phyloP scores from a whole-genome alignment of 805 yeast species.

The Sugiyamaella mastotermitis region DNA sequence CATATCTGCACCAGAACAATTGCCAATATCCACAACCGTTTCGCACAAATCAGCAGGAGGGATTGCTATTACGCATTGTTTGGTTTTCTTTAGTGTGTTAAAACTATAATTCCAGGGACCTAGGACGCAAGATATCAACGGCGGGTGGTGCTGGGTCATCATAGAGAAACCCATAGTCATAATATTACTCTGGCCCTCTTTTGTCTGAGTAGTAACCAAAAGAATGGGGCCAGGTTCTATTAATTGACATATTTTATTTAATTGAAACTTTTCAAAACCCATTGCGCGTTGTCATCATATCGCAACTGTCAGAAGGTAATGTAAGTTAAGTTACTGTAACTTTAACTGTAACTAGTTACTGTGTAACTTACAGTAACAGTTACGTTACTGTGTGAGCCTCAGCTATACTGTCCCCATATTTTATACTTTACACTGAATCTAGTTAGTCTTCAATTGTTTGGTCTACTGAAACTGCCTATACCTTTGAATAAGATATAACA shows the following conservation, averaged over 20 bases:
- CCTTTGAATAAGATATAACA: no score
- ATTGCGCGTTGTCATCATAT: no score
- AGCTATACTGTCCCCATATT: no score
- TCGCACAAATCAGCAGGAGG: conserved; percentile 8
- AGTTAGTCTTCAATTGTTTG: no score
- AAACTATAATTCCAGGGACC: conserved; percentile 14
- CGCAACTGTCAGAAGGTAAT: no score
- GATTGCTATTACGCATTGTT: conserved; percentile 12
- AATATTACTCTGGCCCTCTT: conserved; percentile 4
- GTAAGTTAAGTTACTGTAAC: no score
- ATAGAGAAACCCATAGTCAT: conserved; percentile 16
- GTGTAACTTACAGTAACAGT: no score
- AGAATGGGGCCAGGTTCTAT: conserved; percentile 15
- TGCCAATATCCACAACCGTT: conserved; percentile 13
- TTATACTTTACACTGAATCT: no score
- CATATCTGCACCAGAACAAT: conserved; percentile 11
- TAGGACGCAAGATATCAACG: conserved; percentile 8
- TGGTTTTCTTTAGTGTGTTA: conserved; percentile 8
- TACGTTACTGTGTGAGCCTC: no score
- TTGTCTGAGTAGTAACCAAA: conserved; percentile 8
- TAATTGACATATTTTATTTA: conserved; percentile 10
- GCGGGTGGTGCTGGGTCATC: conserved; percentile 12
- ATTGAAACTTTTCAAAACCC: conserved; percentile 8
- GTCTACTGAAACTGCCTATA: no score
- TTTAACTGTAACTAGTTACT: no score